Conservation (phyloP, 2,329 filamentous ascomycete species). For the Helotiales sp. region DNA sequence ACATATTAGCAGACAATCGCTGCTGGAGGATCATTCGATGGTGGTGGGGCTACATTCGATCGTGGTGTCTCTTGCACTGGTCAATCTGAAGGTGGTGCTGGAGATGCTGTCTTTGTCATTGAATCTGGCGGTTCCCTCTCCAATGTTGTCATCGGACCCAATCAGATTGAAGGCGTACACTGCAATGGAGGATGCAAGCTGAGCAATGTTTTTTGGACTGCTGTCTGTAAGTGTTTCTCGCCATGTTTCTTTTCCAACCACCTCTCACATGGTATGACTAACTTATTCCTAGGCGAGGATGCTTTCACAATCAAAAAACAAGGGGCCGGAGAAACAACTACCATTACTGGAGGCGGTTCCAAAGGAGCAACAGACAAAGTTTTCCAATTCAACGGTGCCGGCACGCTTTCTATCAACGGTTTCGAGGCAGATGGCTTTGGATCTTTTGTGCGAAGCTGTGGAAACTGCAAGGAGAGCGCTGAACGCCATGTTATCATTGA, state of each 20-base stretch:
- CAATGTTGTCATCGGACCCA: conserved; percentile 44
- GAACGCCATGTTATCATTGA: neutral
- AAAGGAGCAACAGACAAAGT: neutral
- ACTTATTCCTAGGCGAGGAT: neutral
- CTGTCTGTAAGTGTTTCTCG: neutral
- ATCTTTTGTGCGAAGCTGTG: neutral
- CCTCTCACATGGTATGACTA: neutral
- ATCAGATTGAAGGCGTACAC: conserved; percentile 41
- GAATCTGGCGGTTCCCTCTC: conserved; percentile 41
- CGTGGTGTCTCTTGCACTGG: conserved; percentile 48
- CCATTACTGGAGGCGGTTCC: neutral
- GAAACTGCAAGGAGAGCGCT: neutral
- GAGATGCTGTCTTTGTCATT: conserved; percentile 42
- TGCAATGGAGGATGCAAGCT: conserved; percentile 1
- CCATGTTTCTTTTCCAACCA: too few species aligned
- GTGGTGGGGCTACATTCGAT: conserved; percentile 51
- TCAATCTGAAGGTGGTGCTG: conserved; percentile 48
- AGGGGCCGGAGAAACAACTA: conserved; percentile 1
- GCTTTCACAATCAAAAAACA: conserved; percentile 5
- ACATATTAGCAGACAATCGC: conserved; percentile 46
- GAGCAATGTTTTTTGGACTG: neutral
- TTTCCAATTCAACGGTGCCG: neutral
- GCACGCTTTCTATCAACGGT: neutral
- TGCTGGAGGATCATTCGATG: conserved; percentile 51
- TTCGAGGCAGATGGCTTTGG: neutral